Percentiles rank a stretch among this genome's conserved stretches.
phyloP scores from a whole-genome alignment of 164 flowering plant genomes.

The Magnolia changhungtana region DNA sequence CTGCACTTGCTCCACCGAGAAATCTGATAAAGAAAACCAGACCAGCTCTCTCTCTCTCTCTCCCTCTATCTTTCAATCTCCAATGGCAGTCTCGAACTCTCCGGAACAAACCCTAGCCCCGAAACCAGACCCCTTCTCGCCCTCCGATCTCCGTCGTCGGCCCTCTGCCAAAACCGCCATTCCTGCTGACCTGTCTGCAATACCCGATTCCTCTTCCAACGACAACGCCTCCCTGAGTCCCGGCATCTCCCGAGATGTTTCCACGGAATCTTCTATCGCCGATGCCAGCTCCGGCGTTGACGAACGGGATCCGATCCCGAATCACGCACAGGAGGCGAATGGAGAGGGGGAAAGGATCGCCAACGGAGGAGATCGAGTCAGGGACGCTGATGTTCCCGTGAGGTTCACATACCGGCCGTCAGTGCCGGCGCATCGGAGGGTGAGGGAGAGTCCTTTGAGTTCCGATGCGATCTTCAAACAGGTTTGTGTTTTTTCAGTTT shows the following conservation, averaged over 20 bases:
- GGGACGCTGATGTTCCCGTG: constrained; percentile 14
- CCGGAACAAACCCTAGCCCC: neutral
- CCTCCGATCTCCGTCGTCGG: constrained; percentile 3
- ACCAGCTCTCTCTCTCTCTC: neutral
- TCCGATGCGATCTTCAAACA: constrained; percentile 85
- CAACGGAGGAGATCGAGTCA: constrained; percentile 6
- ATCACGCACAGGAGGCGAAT: neutral
- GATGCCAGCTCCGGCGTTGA: constrained; percentile 2
- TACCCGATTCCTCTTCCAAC: neutral
- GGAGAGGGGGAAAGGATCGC: constrained; percentile 14
- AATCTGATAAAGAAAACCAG: neutral
- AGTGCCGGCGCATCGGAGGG: constrained; percentile 68
- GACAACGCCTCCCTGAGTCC: neutral
- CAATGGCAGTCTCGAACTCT: constrained; percentile 1
- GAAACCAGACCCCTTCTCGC: neutral
- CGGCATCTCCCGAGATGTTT: neutral
- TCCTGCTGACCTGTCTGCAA: neutral
- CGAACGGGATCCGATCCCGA: neutral
- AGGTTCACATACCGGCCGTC: constrained; percentile 58
- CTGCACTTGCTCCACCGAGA: neutral
- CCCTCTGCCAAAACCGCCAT: neutral
- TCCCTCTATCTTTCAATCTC: neutral
- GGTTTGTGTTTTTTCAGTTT: constrained; percentile 29
- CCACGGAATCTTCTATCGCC: neutral
- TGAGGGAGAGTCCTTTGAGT: constrained; percentile 86